Evolutionary conservation across 83 land plant species (phyloP).

Genomic region (Isoetes engelmannii): DNA sequence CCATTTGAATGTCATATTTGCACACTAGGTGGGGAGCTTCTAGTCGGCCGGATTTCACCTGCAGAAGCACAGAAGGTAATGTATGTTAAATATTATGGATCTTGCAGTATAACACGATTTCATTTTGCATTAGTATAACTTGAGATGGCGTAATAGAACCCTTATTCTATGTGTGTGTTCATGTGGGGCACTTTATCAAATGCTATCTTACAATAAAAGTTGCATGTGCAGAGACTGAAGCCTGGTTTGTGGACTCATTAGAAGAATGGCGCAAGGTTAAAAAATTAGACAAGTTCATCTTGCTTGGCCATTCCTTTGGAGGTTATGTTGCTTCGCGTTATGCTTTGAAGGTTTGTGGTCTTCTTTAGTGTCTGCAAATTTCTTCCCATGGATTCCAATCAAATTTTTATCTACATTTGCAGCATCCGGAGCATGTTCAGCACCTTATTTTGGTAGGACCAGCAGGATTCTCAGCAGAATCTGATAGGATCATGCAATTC

Average conservation of each 20-base stretch:
- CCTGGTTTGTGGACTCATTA: slow-evolving; percentile 96
- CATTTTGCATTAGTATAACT: too few relatives aligned
- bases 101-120: too few relatives aligned
- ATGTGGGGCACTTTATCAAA: too few relatives aligned
- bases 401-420: slow-evolving; percentile 12
- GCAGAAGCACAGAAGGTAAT: slow-evolving; percentile 95
- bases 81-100: background rate
- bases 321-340: slow-evolving; percentile 96
- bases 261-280: slow-evolving; percentile 99
- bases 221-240: slow-evolving; percentile 74
- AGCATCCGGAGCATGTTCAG: slow-evolving; percentile 93
- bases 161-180: too few relatives aligned
- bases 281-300: slow-evolving; percentile 78
- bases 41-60: slow-evolving; percentile 97
- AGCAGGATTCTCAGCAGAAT: slow-evolving; percentile 77
- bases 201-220: background rate
- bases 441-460: slow-evolving; percentile 94
- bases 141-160: too few relatives aligned
- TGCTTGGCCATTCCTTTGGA: slow-evolving; percentile 96
- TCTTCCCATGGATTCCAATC: background rate
- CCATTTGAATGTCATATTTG: too few relatives aligned
- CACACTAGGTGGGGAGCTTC: slow-evolving; percentile 88
- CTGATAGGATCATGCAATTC: slow-evolving; percentile 62
- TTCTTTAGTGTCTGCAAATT: slow-evolving; percentile 6
- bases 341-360: slow-evolving; percentile 73